These are phyloP conservation scores for Lachancea cidri DNA, from an alignment of 805 yeast genomes.

Conservation along the genomic window DNA sequence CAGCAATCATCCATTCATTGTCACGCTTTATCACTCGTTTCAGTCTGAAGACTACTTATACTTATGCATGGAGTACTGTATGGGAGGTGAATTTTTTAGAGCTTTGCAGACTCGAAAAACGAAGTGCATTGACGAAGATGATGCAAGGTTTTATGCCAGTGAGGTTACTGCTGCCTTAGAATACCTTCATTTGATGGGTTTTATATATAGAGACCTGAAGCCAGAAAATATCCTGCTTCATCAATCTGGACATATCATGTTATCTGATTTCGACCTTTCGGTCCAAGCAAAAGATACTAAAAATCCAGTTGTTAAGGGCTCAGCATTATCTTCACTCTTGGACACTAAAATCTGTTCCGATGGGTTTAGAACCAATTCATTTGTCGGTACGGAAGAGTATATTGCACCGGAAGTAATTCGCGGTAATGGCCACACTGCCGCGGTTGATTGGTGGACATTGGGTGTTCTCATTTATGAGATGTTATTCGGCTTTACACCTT, in stretches of 20 bases:
- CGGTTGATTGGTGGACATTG: slow-evolving; percentile 99
- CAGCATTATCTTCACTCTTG: slow-evolving; percentile 36
- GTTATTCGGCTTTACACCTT: slow-evolving; percentile 95
- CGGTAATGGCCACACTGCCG: slow-evolving; percentile 96
- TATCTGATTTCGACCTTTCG: slow-evolving; percentile 91
- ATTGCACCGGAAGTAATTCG: slow-evolving; percentile 97
- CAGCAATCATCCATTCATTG: slow-evolving; percentile 94
- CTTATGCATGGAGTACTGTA: slow-evolving; percentile 96
- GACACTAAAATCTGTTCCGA: slow-evolving; percentile 95
- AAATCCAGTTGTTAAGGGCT: slow-evolving; percentile 46
- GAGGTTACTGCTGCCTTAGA: slow-evolving; percentile 97
- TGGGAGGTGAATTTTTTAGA: slow-evolving; percentile 98
- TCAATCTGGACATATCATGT: slow-evolving; percentile 97
- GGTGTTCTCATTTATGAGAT: slow-evolving; percentile 92
- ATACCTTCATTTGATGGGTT: slow-evolving; percentile 93
- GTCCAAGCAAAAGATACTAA: slow-evolving; percentile 78
- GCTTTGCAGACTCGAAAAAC: slow-evolving; percentile 89
- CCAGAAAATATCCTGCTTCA: slow-evolving; percentile 94
- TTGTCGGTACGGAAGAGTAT: slow-evolving; percentile 98
- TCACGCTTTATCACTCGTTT: slow-evolving; percentile 91
- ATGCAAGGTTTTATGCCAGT: slow-evolving; percentile 90
- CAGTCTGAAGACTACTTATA: slow-evolving; percentile 89
- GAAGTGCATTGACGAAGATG: slow-evolving; percentile 79
- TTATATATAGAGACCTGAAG: slow-evolving; percentile 90
- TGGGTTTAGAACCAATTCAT: slow-evolving; percentile 94